These are phyloP conservation scores for Monosporascus sp. DNA, from an alignment of 2,329 filamentous ascomycete species.

Conservation along the genomic window DNA sequence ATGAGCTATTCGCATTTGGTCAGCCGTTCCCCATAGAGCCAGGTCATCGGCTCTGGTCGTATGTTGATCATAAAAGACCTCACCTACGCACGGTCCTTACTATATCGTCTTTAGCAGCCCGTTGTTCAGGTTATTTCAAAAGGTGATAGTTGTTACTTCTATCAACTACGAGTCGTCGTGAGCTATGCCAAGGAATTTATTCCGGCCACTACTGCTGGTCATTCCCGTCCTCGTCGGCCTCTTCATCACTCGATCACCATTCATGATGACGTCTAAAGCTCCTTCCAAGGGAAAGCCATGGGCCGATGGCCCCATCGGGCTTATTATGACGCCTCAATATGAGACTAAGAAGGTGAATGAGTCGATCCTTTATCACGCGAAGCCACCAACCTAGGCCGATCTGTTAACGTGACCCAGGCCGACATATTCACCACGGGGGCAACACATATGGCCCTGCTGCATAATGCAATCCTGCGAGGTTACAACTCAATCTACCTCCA, in stretches of 20 bases:
- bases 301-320: conserved; percentile 51
- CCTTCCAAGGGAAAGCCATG: conserved; percentile 33
- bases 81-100: no score
- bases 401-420: conserved; percentile 29
- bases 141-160: conserved; percentile 5
- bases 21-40: conserved; percentile 9
- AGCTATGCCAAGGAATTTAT: conserved; percentile 12
- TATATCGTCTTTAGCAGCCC: no score
- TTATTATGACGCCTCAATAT: conserved; percentile 49
- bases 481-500: conserved; percentile 61
- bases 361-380: not conserved
- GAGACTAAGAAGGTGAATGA: conserved; percentile 42
- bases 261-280: conserved; percentile 32
- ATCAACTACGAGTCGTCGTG: conserved; percentile 6
- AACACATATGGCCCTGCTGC: conserved; percentile 56
- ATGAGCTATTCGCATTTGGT: conserved; percentile 12
- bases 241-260: conserved; percentile 32
- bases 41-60: not conserved
- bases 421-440: conserved; percentile 55
- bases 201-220: conserved; percentile 26
- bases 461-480: conserved; percentile 59
- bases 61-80: not conserved
- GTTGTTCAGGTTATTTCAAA: not conserved
- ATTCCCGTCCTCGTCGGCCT: conserved; percentile 30
- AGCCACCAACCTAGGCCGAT: not conserved